These are phyloP conservation scores for Candolleomyces eurysporus DNA, from an alignment of 768 basidiomycete genomes.

Conservation along the genomic window DNA sequence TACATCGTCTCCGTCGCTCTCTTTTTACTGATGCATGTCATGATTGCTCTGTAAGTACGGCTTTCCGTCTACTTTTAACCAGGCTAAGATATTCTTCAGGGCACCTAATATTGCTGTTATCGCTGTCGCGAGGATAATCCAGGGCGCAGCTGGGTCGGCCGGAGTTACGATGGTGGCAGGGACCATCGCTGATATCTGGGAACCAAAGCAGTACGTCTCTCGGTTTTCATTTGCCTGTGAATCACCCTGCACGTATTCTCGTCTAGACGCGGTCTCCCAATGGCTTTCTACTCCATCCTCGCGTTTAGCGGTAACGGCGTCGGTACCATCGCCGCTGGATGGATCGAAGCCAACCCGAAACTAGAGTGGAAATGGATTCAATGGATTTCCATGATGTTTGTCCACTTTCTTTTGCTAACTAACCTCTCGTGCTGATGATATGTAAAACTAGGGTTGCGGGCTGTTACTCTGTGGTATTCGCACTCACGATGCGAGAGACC, in stretches of 20 bases:
- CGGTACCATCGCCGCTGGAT: slow-evolving; percentile 63
- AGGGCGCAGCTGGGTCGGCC: slow-evolving; percentile 67
- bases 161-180: slow-evolving; percentile 70
- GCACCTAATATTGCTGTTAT: slow-evolving; percentile 54
- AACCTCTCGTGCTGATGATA: not conserved
- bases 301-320: slow-evolving; percentile 62
- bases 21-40: slow-evolving; percentile 51
- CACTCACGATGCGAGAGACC: slow-evolving; percentile 65
- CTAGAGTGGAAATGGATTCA: slow-evolving; percentile 83
- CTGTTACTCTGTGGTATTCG: slow-evolving; percentile 33
- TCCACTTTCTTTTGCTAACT: slow-evolving; percentile 9
- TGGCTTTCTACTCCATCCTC: slow-evolving; percentile 63
- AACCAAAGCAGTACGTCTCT: slow-evolving; percentile 46
- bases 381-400: slow-evolving; percentile 72
- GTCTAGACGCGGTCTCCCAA: slow-evolving; percentile 65
- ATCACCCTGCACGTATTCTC: not conserved
- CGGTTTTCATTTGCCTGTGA: not conserved
- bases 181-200: slow-evolving; percentile 67
- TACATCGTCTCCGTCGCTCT: slow-evolving; percentile 51
- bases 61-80: not conserved
- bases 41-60: slow-evolving; percentile 35
- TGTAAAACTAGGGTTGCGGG: slow-evolving; percentile 13
- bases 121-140: slow-evolving; percentile 54
- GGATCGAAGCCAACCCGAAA: slow-evolving; percentile 57
- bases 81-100: slow-evolving; percentile 18